These are phyloP conservation scores for Aureobasidium sp. DNA, from an alignment of 2,329 filamentous ascomycete genomes.

Conservation along the genomic window DNA sequence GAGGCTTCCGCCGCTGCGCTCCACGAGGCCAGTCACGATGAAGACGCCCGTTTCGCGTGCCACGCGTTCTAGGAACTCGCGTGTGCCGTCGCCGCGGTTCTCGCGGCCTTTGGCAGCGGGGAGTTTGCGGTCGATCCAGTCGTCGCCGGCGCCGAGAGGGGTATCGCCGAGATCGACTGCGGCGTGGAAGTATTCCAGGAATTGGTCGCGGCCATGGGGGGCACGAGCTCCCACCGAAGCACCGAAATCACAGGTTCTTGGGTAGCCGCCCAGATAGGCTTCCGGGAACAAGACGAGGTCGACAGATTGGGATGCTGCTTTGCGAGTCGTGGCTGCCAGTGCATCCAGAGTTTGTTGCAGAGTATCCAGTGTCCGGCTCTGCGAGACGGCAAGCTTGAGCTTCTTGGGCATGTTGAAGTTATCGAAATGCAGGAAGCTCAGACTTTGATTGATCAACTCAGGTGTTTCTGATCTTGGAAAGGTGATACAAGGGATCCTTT, in stretches of 20 bases:
- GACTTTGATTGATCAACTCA: too few species aligned
- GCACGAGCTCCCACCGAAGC: slow-evolving; percentile 64
- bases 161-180: slow-evolving; percentile 83
- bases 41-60: slow-evolving; percentile 75
- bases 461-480: neutral
- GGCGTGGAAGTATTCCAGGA: slow-evolving; percentile 67
- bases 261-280: slow-evolving; percentile 87
- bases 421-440: neutral
- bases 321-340: slow-evolving; percentile 55
- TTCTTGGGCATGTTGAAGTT: slow-evolving; percentile 32
- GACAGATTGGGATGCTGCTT: slow-evolving; percentile 53
- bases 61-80: slow-evolving; percentile 71
- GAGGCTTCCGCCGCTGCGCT: slow-evolving; percentile 71
- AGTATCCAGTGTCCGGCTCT: slow-evolving; percentile 42
- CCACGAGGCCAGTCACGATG: slow-evolving; percentile 70
- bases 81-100: slow-evolving; percentile 63
- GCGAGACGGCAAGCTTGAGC: slow-evolving; percentile 44
- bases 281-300: slow-evolving; percentile 84
- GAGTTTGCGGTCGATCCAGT: slow-evolving; percentile 61
- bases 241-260: slow-evolving; percentile 72
- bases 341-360: slow-evolving; percentile 56
- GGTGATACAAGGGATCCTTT: neutral
- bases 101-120: slow-evolving; percentile 42
- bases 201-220: slow-evolving; percentile 69
- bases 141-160: slow-evolving; percentile 59